Evolutionary conservation across 495 filamentous ascomycete species (phyloP).

Genomic region (Aspergillus olivimuriae): DNA sequence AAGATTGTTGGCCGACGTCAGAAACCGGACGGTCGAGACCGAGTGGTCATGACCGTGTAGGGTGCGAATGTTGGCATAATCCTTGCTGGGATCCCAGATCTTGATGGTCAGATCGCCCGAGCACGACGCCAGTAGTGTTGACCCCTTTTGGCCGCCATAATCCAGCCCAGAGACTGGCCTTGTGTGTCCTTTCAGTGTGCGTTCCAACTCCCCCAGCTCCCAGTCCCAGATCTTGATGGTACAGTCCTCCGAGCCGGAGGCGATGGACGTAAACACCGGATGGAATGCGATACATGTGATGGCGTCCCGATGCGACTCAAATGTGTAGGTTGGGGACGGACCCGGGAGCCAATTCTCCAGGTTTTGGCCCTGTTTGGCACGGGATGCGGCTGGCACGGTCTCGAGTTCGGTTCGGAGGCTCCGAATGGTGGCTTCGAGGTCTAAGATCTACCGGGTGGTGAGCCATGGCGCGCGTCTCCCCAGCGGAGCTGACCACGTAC

Average conservation of each 20-base stretch:
- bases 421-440: constrained; percentile 68
- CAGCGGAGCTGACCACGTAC: constrained; percentile 30
- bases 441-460: constrained; percentile 67
- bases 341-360: constrained; percentile 83
- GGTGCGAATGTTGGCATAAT: constrained; percentile 94
- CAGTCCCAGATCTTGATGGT: constrained; percentile 99
- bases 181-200: constrained; percentile 90
- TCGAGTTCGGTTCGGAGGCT: constrained; percentile 78
- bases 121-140: constrained; percentile 83
- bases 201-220: constrained; percentile 88
- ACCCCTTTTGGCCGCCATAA: constrained; percentile 81
- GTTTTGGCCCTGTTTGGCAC: constrained; percentile 73
- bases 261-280: constrained; percentile 84
- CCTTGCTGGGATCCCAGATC: constrained; percentile 88
- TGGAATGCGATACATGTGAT: constrained; percentile 93
- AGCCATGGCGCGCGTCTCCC: neutral
- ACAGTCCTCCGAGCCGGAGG: constrained; percentile 87
- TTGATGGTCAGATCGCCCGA: constrained; percentile 91
- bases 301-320: constrained; percentile 76
- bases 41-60: constrained; percentile 90
- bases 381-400: constrained; percentile 74
- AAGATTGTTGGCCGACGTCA: constrained; percentile 75
- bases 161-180: constrained; percentile 86
- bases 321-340: constrained; percentile 55
- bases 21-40: constrained; percentile 81